Percentiles rank a stretch among this genome's conserved stretches.
Evolutionary conservation across 2,329 filamentous ascomycete genomes (phyloP).

Genomic region (Drechslerella coelobrocha): DNA sequence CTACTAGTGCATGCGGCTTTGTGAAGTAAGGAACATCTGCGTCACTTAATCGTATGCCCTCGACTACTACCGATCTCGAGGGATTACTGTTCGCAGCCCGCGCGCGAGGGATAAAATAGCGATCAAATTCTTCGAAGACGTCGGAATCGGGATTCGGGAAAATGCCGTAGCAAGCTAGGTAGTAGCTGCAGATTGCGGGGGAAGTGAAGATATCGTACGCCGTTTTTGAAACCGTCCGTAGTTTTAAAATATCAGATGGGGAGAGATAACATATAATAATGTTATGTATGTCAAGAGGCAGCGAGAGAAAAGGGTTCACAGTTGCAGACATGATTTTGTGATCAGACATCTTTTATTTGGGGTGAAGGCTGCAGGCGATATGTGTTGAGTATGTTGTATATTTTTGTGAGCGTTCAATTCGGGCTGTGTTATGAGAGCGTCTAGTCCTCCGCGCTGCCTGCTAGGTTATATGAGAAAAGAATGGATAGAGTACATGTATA

Average conservation of each 20-base stretch:
- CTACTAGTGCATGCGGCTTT: conserved; percentile 11
- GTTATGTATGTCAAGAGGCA: conserved; percentile 33
- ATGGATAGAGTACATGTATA: too few relatives aligned
- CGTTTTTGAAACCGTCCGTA: conserved; percentile 14
- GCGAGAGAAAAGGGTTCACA: background rate
- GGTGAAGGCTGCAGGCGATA: too few relatives aligned
- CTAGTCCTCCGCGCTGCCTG: too few relatives aligned
- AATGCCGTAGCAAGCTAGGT: conserved; percentile 20
- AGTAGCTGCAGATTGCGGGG: conserved; percentile 10
- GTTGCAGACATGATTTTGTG: background rate
- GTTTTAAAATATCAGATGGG: conserved; percentile 19
- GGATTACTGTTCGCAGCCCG: conserved; percentile 14
- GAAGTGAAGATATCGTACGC: conserved; percentile 23
- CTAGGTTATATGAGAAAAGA: too few relatives aligned
- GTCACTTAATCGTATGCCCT: conserved; percentile 13
- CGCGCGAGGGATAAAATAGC: conserved; percentile 10
- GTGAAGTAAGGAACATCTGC: conserved; percentile 32
- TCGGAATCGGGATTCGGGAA: background rate
- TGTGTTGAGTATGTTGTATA: too few relatives aligned
- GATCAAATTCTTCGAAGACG: conserved; percentile 17
- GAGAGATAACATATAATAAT: conserved; percentile 17
- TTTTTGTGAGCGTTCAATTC: too few relatives aligned
- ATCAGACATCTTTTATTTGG: too few relatives aligned
- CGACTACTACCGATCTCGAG: conserved; percentile 10
- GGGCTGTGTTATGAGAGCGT: too few relatives aligned